These are phyloP conservation scores for Penicillium angulare DNA, from an alignment of 495 filamentous ascomycete species.

Conservation along the genomic window DNA sequence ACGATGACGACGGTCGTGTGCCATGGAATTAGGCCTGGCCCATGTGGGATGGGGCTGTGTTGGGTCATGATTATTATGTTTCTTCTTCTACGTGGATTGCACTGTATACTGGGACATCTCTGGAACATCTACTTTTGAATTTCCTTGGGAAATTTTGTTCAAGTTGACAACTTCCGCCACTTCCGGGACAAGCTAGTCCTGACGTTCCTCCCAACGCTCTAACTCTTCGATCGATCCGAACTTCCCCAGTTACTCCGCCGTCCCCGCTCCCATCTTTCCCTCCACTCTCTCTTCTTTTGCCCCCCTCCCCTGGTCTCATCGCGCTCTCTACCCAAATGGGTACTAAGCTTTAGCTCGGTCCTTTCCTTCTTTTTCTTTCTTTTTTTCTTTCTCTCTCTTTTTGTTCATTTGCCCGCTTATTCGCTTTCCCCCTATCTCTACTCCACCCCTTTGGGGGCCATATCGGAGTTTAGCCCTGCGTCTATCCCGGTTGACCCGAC, in stretches of 20 bases:
- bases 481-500: conserved; percentile 2
- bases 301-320: conserved; percentile 1
- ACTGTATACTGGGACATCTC: too few species aligned
- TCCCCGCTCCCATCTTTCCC: conserved; percentile 17
- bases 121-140: too few species aligned
- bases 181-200: conserved; percentile 12
- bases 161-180: conserved; percentile 16
- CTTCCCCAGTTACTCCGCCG: conserved; percentile 27
- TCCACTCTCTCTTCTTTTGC: conserved; percentile 10
- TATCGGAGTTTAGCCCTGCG: conserved; percentile 17
- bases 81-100: too few species aligned
- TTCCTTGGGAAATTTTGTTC: too few species aligned
- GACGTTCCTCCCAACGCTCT: conserved; percentile 10
- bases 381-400: conserved; percentile 1
- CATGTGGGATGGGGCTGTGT: not conserved
- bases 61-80: too few species aligned
- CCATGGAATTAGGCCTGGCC: not conserved
- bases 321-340: too few species aligned
- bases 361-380: not conserved
- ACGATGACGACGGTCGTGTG: conserved; percentile 5
- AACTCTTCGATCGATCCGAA: conserved; percentile 10
- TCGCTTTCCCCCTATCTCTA: conserved; percentile 5
- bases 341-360: not conserved
- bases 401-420: too few species aligned
- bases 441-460: conserved; percentile 17